phyloP scores from a whole-genome alignment of 306 rosid species.

The Acacia crassicarpa region DNA sequence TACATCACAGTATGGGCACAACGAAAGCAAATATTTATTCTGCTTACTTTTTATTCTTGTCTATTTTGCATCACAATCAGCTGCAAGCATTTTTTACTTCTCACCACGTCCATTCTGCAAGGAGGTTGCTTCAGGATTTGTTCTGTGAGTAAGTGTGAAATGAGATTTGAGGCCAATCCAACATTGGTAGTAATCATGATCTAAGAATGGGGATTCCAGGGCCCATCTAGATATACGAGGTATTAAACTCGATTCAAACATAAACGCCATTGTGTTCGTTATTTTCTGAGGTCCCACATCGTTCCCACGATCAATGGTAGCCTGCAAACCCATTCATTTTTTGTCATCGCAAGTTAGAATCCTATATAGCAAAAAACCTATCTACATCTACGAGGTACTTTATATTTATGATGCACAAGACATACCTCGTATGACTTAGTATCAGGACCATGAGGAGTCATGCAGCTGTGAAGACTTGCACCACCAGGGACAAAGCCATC shows the following conservation, averaged over 20 bases:
- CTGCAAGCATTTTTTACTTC: slow-evolving; percentile 6
- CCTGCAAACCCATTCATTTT: slow-evolving; percentile 40
- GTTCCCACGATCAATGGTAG: slow-evolving; percentile 65
- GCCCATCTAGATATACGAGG: slow-evolving; percentile 80
- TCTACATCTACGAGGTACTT: neutral
- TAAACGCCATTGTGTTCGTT: slow-evolving; percentile 79
- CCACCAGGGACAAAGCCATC: slow-evolving; percentile 93
- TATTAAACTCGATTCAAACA: slow-evolving; percentile 88
- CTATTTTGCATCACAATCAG: neutral
- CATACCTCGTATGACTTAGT: slow-evolving; percentile 89
- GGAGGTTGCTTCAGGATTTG: slow-evolving; percentile 13
- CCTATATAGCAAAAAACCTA: neutral
- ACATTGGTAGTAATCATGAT: slow-evolving; percentile 85
- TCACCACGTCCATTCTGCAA: slow-evolving; percentile 19
- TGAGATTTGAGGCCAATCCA: slow-evolving; percentile 90
- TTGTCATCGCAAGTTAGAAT: slow-evolving; percentile 9
- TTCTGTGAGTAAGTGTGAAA: slow-evolving; percentile 35
- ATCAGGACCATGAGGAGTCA: slow-evolving; percentile 99
- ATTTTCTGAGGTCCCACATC: slow-evolving; percentile 72
- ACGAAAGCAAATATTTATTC: neutral
- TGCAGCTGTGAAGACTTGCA: slow-evolving; percentile 93
- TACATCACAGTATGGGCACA: slow-evolving; percentile 11
- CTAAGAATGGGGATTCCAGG: slow-evolving; percentile 73
- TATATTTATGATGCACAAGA: neutral
- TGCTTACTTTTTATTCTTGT: neutral